A percentile compares a stretch with the other conserved stretches of the same genome.
Conservation (phyloP, 2,329 filamentous ascomycete genomes). For the Diaporthe nobilis region DNA sequence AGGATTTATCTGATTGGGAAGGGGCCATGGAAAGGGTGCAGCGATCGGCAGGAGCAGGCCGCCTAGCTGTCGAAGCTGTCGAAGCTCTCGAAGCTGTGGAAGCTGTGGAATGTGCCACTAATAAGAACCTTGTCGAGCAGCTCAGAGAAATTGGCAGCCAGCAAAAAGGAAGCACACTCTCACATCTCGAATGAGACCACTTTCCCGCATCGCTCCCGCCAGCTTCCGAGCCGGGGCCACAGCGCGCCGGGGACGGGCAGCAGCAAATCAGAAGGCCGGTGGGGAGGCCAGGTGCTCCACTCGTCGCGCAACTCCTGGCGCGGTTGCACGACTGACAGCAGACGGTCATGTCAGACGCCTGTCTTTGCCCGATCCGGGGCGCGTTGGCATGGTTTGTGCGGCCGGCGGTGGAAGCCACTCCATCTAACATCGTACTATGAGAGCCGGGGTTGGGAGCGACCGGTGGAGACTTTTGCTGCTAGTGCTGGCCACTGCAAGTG, state of each 20-base stretch:
- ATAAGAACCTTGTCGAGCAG: not conserved
- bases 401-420: not conserved
- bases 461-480: not conserved
- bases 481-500: not conserved
- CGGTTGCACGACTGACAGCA: conserved; percentile 41
- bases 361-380: conserved; percentile 32
- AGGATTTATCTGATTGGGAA: conserved; percentile 28
- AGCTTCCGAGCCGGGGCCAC: conserved; percentile 32
- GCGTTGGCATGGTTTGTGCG: conserved; percentile 1
- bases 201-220: conserved; percentile 22
- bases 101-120: not conserved
- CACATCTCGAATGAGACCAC: conserved; percentile 16
- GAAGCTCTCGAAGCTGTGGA: conserved; percentile 2
- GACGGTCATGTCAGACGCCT: conserved; percentile 35
- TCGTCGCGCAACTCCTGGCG: conserved; percentile 32
- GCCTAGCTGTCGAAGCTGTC: not conserved
- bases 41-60: conserved; percentile 4
- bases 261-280: conserved; percentile 25
- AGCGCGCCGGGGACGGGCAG: not conserved
- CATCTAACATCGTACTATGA: conserved; percentile 29
- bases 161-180: not conserved
- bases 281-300: conserved; percentile 13
- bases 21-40: not conserved
- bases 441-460: not conserved
- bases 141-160: not conserved